Evolutionary conservation across 139 green algal species (phyloP).

Genomic region (Chlorella sorokiniana): DNA sequence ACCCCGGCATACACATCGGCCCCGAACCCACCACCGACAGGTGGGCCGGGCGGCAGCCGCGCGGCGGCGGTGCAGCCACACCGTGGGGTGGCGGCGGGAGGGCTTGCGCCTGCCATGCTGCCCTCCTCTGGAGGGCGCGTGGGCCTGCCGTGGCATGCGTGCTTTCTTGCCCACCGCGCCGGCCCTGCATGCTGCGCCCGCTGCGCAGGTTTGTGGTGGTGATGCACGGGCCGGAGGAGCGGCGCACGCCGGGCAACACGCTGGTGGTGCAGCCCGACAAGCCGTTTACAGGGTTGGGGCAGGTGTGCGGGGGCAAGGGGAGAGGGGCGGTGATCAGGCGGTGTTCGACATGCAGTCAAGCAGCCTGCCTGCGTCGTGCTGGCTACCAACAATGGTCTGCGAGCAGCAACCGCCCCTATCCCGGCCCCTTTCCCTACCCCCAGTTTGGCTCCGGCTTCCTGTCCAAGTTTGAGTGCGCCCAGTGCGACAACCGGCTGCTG

Average conservation of each 20-base stretch:
- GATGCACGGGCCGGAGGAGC: slow-evolving; percentile 78
- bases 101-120: not conserved
- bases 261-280: slow-evolving; percentile 94
- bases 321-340: no score
- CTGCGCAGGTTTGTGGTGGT: slow-evolving; percentile 91
- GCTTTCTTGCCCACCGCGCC: not conserved
- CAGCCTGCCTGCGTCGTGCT: no score
- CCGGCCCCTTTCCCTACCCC: slow-evolving; percentile 43
- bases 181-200: not conserved
- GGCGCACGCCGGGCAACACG: slow-evolving; percentile 94
- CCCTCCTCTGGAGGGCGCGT: not conserved
- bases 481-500: slow-evolving; percentile 84
- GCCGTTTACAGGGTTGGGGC: slow-evolving; percentile 60
- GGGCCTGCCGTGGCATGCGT: not conserved
- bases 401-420: not conserved
- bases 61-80: not conserved
- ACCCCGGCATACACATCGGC: slow-evolving; percentile 94
- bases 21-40: slow-evolving; percentile 97
- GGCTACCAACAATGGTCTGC: no score
- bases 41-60: not conserved
- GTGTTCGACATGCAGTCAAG: no score
- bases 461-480: slow-evolving; percentile 87
- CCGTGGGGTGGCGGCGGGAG: not conserved
- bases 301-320: not conserved
- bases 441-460: slow-evolving; percentile 89